Evolutionary conservation across 768 basidiomycete species (phyloP).

Genomic region (Galerina marginata): DNA sequence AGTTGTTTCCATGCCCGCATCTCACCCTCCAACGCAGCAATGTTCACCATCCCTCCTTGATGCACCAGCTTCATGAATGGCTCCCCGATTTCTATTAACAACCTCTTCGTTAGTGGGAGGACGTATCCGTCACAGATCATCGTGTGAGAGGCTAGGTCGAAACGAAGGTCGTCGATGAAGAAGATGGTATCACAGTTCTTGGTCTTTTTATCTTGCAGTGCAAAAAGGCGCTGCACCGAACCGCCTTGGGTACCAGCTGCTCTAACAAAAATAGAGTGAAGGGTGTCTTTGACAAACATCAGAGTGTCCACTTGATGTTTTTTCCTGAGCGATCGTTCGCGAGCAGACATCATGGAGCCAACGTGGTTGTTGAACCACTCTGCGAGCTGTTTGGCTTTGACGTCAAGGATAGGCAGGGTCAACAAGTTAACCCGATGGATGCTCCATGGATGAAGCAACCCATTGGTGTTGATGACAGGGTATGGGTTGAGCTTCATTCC

Average conservation of each 20-base stretch:
- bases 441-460: slow-evolving; percentile 32
- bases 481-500: slow-evolving; percentile 28
- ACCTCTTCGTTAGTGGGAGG: slow-evolving; percentile 26
- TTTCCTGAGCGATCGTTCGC: slow-evolving; percentile 28
- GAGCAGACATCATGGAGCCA: slow-evolving; percentile 30
- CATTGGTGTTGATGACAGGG: slow-evolving; percentile 24
- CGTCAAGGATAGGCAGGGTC: slow-evolving; percentile 37
- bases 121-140: slow-evolving; percentile 47
- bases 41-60: slow-evolving; percentile 1
- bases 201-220: slow-evolving; percentile 26
- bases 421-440: slow-evolving; percentile 46
- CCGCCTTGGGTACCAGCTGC: slow-evolving; percentile 18
- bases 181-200: slow-evolving; percentile 37
- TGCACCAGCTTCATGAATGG: not conserved
- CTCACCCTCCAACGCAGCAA: slow-evolving; percentile 35
- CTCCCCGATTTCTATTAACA: not conserved
- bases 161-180: slow-evolving; percentile 40
- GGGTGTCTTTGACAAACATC: slow-evolving; percentile 34
- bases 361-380: slow-evolving; percentile 40
- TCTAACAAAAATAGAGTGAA: slow-evolving; percentile 17
- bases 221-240: slow-evolving; percentile 4
- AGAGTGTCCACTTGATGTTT: slow-evolving; percentile 26
- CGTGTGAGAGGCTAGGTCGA: slow-evolving; percentile 47
- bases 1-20: slow-evolving; percentile 54
- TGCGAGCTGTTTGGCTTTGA: slow-evolving; percentile 13